Evolutionary conservation across 768 basidiomycete species (phyloP).

Genomic region (Royoungia palumana): DNA sequence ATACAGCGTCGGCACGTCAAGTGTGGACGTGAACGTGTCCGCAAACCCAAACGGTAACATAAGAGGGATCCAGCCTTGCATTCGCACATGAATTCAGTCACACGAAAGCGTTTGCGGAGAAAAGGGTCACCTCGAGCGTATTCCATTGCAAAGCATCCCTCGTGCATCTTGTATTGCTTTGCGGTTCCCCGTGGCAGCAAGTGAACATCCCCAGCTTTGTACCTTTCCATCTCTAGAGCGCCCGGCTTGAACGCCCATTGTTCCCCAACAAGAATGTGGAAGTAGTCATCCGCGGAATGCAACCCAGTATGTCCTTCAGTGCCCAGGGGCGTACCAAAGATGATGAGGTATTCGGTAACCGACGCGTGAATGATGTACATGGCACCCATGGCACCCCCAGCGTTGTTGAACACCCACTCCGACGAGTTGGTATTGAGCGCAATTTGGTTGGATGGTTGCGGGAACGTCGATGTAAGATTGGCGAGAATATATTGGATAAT

Average conservation of each 20-base stretch:
- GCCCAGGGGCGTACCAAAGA: conserved; percentile 94
- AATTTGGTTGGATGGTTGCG: conserved; percentile 47
- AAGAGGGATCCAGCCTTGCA: conserved; percentile 89
- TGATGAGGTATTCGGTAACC: conserved; percentile 95
- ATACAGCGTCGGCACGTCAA: conserved; percentile 82
- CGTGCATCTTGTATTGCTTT: conserved; percentile 98
- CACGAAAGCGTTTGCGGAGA: neutral
- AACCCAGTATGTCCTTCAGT: conserved; percentile 95
- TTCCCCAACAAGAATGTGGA: conserved; percentile 91
- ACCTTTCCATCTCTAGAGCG: conserved; percentile 78
- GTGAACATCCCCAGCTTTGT: conserved; percentile 82
- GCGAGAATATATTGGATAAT: conserved; percentile 81
- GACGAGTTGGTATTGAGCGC: conserved; percentile 53
- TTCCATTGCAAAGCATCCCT: conserved; percentile 94
- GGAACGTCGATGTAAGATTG: conserved; percentile 74
- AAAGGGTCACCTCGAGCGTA: conserved; percentile 75
- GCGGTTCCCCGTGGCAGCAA: conserved; percentile 75
- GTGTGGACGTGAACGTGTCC: conserved; percentile 82
- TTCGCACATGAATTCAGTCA: neutral
- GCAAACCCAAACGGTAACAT: conserved; percentile 95
- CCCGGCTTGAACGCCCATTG: conserved; percentile 92
- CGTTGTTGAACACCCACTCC: conserved; percentile 97
- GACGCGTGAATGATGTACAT: conserved; percentile 98
- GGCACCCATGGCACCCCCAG: conserved; percentile 95
- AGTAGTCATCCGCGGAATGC: conserved; percentile 97